Percentiles rank a stretch among this genome's conserved stretches.
Evolutionary conservation across 352 stramenopile genomes (phyloP).

Genomic region (Globisporangium sylvaticum): DNA sequence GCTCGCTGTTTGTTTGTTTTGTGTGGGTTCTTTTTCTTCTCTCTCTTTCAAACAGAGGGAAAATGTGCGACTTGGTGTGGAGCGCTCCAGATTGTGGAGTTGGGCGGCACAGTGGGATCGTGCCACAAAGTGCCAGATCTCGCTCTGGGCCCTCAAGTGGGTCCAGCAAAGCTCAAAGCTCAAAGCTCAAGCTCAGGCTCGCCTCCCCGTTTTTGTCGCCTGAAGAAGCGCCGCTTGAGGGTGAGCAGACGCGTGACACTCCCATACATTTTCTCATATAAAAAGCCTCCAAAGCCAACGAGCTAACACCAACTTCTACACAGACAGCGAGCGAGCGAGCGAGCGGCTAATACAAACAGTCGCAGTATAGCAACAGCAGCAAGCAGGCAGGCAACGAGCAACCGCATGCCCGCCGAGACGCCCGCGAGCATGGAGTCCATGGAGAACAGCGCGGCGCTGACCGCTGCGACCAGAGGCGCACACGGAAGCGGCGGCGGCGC

Average conservation of each 20-base stretch:
- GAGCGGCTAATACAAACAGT: no score
- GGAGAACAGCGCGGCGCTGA: conserved; percentile 21
- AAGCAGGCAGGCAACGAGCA: background rate
- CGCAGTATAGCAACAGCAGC: no score
- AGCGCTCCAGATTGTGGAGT: background rate
- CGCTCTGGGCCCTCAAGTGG: conserved; percentile 2
- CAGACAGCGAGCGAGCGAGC: background rate
- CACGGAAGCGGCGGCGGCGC: conserved; percentile 1
- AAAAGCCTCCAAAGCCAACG: conserved; percentile 1
- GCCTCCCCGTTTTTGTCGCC: conserved; percentile 7
- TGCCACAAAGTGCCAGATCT: background rate
- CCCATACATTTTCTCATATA: conserved; percentile 1
- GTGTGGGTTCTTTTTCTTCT: conserved; percentile 9
- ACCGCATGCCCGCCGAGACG: background rate
- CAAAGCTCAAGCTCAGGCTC: background rate
- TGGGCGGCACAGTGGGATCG: background rate
- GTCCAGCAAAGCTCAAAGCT: background rate
- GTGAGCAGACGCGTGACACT: conserved; percentile 11
- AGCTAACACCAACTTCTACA: background rate
- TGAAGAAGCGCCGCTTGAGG: conserved; percentile 15
- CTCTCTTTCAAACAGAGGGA: background rate
- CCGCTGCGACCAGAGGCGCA: background rate
- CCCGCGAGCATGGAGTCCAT: conserved; percentile 21
- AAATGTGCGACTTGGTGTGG: conserved; percentile 5
- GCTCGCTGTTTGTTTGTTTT: background rate